Conservation (phyloP, 1,284 basidiomycete genomes). For the Tylopilus orsonianus region DNA sequence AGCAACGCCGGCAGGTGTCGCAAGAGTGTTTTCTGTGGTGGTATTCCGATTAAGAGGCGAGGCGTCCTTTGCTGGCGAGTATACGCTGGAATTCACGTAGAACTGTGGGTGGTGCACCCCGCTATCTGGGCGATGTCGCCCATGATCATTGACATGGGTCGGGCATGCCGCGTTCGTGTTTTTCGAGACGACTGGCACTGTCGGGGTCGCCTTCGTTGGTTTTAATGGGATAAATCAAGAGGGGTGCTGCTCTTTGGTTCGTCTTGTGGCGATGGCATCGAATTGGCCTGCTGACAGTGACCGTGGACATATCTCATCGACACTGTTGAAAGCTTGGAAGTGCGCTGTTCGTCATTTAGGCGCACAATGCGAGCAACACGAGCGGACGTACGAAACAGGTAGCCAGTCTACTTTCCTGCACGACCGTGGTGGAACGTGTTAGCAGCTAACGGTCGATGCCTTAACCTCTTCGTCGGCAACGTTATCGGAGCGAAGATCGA, state of each 20-base stretch:
- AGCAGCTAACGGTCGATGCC: constrained; percentile 50
- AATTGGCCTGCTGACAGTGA: background rate
- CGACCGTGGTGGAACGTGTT: background rate
- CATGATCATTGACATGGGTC: constrained; percentile 46
- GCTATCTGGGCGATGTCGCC: constrained; percentile 60
- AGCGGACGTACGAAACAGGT: constrained; percentile 66
- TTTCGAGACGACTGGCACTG: background rate
- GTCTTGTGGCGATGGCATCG: background rate
- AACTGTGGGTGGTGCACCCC: constrained; percentile 52
- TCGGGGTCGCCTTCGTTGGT: constrained; percentile 53
- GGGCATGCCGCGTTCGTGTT: background rate
- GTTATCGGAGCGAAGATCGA: constrained; percentile 62
- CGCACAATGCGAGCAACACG: constrained; percentile 66
- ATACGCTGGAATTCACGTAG: constrained; percentile 44
- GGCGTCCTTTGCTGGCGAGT: background rate
- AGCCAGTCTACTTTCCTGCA: background rate
- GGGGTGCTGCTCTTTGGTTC: constrained; percentile 55
- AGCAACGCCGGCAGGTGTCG: constrained; percentile 53
- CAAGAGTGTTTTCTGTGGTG: constrained; percentile 51
- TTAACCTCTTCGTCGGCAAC: constrained; percentile 64
- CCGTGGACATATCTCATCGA: constrained; percentile 49
- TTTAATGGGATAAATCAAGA: constrained; percentile 51
- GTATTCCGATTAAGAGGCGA: constrained; percentile 58
- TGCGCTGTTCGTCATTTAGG: constrained; percentile 57
- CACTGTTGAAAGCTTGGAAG: constrained; percentile 60